Base-by-base conservation (phyloP, 73 alveolate species). In the Symbiodinium natans region DNA sequence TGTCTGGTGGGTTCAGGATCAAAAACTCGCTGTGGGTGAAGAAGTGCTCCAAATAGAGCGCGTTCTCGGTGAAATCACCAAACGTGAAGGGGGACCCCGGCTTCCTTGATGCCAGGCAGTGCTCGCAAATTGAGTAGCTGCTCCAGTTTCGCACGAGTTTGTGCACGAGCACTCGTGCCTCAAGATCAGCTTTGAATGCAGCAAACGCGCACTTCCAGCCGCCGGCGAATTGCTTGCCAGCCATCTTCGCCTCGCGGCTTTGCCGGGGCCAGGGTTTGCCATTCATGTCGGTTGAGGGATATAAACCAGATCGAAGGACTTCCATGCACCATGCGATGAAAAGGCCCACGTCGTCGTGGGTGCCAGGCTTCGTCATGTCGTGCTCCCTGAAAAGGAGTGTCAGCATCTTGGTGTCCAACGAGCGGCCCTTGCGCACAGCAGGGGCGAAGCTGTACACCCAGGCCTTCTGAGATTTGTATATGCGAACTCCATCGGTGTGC, bases 401-500 rank as follows among this genome's bases (percentile, higher is more conserved):
- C 86, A 88, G 46, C 34, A 34, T 7, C 68, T 88, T 88, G 5
- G 86, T 88, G 41, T 38, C 73, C 17, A 88, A 10, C 9, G 46
- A 25, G 29, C 73, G 71, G 4, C 95, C 95, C 19, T 88, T 88
- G 27, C 85, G 71, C 31, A 38, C 39, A 19, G 42, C 25, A 25
- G 46, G 10, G 4, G 86, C 39, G 59, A 25, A 38, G 43, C 46
- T 25, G 41, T 88, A 88, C 41, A 40, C 85, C 95, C 95, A 88
- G 1, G 43, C 95, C 42, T 88, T 88, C 48, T 88, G 95, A 0
- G 95, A 56, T 33, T 63, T 56, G 71, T 48, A 88, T 25, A 88
- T 86, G 25, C 59, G 56, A 9, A 88, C 95, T 4, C 95, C 95
- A n/a, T 88, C 95, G 34, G 39, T 42, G n/a, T 88, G 95, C 95